A percentile compares a stretch with the other conserved stretches of the same genome.
Evolutionary conservation across 176 grass and related monocot genomes (phyloP).

Genomic region (Triticum turgidum): DNA sequence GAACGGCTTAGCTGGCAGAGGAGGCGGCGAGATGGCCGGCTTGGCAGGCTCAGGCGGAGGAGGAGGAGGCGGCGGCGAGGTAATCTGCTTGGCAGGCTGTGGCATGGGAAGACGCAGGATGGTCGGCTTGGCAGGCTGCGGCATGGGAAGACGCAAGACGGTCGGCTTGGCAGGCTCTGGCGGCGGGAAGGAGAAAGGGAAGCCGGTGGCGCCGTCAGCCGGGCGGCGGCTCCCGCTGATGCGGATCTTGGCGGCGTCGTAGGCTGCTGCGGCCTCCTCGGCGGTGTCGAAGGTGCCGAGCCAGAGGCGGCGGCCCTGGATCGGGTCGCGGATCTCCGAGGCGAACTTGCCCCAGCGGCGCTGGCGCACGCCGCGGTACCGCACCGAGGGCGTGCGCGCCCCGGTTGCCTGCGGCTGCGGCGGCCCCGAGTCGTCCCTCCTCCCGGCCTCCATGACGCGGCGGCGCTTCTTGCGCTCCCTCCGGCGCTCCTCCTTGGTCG

Average conservation of each 20-base stretch:
- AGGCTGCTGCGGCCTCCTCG: constrained; percentile 83
- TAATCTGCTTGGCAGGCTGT: not conserved
- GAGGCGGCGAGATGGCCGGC: constrained; percentile 10
- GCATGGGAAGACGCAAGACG: not conserved
- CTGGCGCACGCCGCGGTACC: constrained; percentile 72
- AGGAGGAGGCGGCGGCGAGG: not conserved
- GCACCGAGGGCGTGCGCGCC: not conserved
- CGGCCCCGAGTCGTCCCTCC: not conserved
- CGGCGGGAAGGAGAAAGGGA: not conserved
- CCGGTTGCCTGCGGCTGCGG: not conserved
- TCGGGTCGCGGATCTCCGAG: constrained; percentile 86
- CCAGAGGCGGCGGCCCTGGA: constrained; percentile 65
- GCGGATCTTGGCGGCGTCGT: constrained; percentile 61
- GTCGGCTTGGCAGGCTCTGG: not conserved
- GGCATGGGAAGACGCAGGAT: not conserved
- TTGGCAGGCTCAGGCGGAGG: not conserved
- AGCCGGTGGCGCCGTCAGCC: no score
- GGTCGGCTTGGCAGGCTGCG: not conserved
- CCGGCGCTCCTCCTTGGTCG: not conserved
- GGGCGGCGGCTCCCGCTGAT: constrained; percentile 34
- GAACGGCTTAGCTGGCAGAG: constrained; percentile 17
- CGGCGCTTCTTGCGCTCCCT: constrained; percentile 26
- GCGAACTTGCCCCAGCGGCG: constrained; percentile 79
- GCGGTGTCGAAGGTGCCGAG: constrained; percentile 92
- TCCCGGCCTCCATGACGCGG: constrained; percentile 31